phyloP scores from a whole-genome alignment of 2,329 filamentous ascomycete species.

The Coniochaeta sp. region DNA sequence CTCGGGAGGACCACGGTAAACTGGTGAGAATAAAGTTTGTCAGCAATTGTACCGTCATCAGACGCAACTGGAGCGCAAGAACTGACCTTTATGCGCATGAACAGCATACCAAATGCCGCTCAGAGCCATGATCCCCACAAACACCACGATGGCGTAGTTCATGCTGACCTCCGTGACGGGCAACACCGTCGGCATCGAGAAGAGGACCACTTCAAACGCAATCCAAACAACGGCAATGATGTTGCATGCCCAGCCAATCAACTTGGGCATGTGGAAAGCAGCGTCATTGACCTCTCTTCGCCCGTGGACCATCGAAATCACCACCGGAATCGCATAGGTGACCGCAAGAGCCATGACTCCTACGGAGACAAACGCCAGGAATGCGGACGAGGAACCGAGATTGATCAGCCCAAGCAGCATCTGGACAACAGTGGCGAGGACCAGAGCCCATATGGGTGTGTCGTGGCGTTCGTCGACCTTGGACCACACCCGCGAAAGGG shows the following conservation, averaged over 20 bases:
- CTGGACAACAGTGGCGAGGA: conserved; percentile 45
- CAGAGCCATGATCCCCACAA: conserved; percentile 42
- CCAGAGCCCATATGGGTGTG: conserved; percentile 49
- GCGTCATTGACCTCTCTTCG: conserved; percentile 40
- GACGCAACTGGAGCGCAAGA: too few species aligned
- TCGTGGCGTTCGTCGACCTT: conserved; percentile 44
- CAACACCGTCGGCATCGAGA: conserved; percentile 43
- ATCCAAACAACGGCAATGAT: conserved; percentile 42
- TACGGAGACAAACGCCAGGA: conserved; percentile 49
- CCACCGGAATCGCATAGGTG: conserved; percentile 49
- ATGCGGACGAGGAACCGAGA: conserved; percentile 49
- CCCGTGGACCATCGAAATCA: conserved; percentile 37
- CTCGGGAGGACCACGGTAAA: conserved; percentile 19
- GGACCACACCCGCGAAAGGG: conserved; percentile 40
- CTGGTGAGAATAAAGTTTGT: too few species aligned
- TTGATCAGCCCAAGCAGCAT: conserved; percentile 50
- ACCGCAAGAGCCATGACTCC: conserved; percentile 50
- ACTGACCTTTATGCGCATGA: conserved; percentile 43
- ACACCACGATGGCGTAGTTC: conserved; percentile 53
- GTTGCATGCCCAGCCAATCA: conserved; percentile 37
- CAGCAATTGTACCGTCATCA: too few species aligned
- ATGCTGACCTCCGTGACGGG: conserved; percentile 39
- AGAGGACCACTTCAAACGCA: conserved; percentile 43
- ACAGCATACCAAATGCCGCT: conserved; percentile 41
- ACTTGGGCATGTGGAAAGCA: conserved; percentile 35